phyloP scores from a whole-genome alignment of 23 red algal genomes.

The Gracilariopsis chorda region DNA sequence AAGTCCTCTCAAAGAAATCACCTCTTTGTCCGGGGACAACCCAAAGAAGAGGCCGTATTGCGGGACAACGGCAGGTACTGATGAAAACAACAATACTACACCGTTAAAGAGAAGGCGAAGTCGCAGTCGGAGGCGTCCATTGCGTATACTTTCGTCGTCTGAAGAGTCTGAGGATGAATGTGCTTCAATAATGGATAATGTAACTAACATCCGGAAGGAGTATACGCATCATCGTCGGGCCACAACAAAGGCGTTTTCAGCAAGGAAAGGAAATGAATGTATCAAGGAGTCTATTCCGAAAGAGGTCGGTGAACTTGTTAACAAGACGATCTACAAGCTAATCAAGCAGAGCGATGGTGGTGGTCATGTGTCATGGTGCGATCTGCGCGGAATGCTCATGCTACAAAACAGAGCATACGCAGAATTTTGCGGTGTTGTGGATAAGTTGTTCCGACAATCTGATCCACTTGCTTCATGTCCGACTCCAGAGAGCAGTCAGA shows the following conservation, averaged over 20 bases:
- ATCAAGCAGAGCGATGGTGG: background rate
- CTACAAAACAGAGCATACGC: too few relatives aligned
- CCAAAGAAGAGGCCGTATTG: too few relatives aligned
- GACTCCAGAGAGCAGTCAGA: background rate
- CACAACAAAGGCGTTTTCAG: too few relatives aligned
- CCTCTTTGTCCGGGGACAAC: too few relatives aligned
- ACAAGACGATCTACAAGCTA: background rate
- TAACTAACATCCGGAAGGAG: too few relatives aligned
- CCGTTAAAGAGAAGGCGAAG: background rate
- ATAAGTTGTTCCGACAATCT: background rate
- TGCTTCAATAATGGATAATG: too few relatives aligned
- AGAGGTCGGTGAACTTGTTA: background rate
- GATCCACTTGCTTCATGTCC: background rate
- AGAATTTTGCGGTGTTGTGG: background rate
- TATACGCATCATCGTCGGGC: too few relatives aligned
- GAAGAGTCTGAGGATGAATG: background rate
- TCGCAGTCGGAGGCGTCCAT: background rate
- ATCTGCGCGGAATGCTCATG: background rate
- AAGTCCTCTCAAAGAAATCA: too few relatives aligned
- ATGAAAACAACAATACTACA: too few relatives aligned
- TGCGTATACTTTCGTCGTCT: background rate
- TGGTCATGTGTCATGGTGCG: background rate
- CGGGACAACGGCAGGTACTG: too few relatives aligned
- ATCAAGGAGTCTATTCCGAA: too few relatives aligned
- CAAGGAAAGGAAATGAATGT: too few relatives aligned